Conservation (phyloP, 2,329 filamentous ascomycete genomes). For the Colletotrichum scovillei region DNA sequence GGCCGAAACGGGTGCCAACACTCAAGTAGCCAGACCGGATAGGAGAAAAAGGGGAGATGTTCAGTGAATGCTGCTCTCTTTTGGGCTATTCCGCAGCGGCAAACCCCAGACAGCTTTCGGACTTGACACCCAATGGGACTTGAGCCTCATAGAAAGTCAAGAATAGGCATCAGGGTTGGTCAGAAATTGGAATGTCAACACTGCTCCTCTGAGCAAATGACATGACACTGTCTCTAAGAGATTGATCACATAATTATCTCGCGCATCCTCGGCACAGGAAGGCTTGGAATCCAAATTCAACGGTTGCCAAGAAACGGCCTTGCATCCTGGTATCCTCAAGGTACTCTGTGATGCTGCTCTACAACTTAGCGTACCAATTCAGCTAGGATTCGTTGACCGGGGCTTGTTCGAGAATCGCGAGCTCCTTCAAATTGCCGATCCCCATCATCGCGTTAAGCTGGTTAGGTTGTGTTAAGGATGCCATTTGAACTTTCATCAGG, state of each 20-base stretch:
- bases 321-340: background rate
- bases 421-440: background rate
- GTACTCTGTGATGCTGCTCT: background rate
- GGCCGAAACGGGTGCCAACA: background rate
- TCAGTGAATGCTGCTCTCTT: background rate
- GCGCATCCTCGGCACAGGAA: background rate
- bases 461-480: background rate
- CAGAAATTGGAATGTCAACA: background rate
- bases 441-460: background rate
- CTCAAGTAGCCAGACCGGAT: background rate
- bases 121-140: background rate
- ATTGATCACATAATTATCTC: background rate
- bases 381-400: background rate
- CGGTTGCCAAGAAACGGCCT: background rate
- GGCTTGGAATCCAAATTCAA: background rate
- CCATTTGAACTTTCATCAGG: background rate
- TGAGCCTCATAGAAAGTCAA: background rate
- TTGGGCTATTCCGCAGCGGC: no score
- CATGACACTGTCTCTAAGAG: background rate
- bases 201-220: background rate
- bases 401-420: background rate
- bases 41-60: background rate
- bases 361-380: background rate
- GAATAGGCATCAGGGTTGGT: background rate
- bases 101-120: background rate